A percentile compares a stretch with the other conserved stretches of the same genome.
These are phyloP conservation scores for Calonectria hawksworthii DNA, from an alignment of 2,329 filamentous ascomycete species.

Conservation along the genomic window DNA sequence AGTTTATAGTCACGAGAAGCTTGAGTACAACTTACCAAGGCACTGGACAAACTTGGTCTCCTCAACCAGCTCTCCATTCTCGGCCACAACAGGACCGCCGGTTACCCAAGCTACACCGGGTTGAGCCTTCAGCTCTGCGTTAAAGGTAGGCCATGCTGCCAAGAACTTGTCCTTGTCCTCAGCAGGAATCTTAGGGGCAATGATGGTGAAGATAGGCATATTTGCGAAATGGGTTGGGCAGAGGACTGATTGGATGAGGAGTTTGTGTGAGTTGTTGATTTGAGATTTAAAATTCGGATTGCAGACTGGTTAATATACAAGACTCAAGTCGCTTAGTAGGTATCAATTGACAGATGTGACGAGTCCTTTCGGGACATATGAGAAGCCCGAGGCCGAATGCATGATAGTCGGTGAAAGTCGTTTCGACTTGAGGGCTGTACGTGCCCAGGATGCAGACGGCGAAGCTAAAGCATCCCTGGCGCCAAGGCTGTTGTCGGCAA, in stretches of 20 bases:
- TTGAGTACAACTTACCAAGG: conserved; percentile 3
- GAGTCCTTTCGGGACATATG: background rate
- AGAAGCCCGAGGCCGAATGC: background rate
- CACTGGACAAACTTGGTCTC: conserved; percentile 28
- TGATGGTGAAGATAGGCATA: conserved; percentile 27
- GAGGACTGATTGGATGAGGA: background rate
- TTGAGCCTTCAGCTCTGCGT: conserved; percentile 20
- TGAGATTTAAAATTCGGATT: background rate
- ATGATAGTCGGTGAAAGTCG: background rate
- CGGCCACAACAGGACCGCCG: conserved; percentile 15
- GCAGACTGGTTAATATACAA: background rate
- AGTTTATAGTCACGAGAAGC: background rate
- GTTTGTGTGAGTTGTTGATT: background rate
- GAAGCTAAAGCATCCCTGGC: background rate
- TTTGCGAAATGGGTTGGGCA: background rate
- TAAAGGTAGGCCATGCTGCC: conserved; percentile 17
- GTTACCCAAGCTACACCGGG: conserved; percentile 21
- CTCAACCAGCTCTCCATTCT: background rate
- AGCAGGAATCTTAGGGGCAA: conserved; percentile 18
- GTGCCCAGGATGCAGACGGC: background rate
- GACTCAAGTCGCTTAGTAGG: background rate
- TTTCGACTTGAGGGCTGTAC: background rate
- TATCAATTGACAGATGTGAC: background rate
- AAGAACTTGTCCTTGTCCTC: conserved; percentile 28
- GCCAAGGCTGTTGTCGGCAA: background rate